phyloP scores from a whole-genome alignment of 108 stramenopile species.

The Fragilaria crotonensis region DNA sequence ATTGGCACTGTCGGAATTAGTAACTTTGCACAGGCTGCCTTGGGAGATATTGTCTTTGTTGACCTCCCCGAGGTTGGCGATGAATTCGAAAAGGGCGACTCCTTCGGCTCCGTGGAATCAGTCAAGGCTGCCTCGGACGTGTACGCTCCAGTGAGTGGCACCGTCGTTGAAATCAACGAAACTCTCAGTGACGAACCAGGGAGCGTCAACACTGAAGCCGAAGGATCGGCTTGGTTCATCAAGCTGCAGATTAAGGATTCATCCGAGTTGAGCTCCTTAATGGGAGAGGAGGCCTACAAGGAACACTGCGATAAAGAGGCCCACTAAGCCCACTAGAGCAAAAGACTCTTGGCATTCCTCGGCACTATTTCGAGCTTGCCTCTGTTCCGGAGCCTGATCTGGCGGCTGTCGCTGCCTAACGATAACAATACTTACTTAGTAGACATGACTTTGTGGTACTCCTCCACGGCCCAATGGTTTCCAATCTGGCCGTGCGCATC shows the following conservation, averaged over 20 bases:
- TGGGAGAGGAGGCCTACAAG: constrained; percentile 58
- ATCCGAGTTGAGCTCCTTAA: constrained; percentile 49
- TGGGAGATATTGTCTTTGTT: constrained; percentile 98
- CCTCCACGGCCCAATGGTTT: too few species aligned
- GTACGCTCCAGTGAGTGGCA: constrained; percentile 83
- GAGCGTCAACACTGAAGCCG: constrained; percentile 80
- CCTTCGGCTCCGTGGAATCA: constrained; percentile 96
- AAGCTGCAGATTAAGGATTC: constrained; percentile 78
- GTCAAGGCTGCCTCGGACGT: constrained; percentile 99
- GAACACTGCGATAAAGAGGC: constrained; percentile 43
- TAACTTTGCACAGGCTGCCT: constrained; percentile 87
- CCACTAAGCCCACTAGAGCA: too few species aligned
- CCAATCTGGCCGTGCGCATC: too few species aligned
- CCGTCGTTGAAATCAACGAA: constrained; percentile 77
- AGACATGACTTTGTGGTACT: too few species aligned
- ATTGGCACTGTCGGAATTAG: constrained; percentile 94
- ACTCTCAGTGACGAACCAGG: constrained; percentile 67
- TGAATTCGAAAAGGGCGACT: constrained; percentile 81
- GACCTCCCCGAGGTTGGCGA: constrained; percentile 93
- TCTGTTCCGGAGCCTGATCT: too few species aligned
- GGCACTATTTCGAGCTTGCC: too few species aligned
- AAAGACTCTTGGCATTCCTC: too few species aligned
- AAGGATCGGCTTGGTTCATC: constrained; percentile 88
- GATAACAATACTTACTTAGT: too few species aligned
- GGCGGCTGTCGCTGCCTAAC: too few species aligned